Conservation (phyloP, 2,329 filamentous ascomycete species). For the Chaetomium sp. region DNA sequence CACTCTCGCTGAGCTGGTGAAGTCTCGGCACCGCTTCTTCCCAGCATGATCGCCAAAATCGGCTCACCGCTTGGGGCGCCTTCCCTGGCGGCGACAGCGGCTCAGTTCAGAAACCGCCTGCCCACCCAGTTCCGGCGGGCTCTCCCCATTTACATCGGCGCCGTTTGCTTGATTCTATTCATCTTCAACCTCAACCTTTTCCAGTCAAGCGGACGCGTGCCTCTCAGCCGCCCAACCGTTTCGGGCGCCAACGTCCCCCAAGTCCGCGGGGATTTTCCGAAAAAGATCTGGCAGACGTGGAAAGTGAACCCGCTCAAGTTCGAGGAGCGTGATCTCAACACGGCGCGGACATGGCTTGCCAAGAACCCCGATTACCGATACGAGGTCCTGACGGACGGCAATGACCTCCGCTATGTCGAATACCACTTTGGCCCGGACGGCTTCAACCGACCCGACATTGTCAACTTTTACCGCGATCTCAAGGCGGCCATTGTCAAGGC, state of each 20-base stretch:
- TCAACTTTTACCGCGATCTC: conserved; percentile 53
- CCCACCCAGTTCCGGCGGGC: conserved; percentile 44
- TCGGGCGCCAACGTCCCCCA: conserved; percentile 2
- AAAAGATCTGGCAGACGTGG: conserved; percentile 74
- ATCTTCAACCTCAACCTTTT: conserved; percentile 41
- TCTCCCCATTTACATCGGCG: conserved; percentile 40
- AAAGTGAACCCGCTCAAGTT: conserved; percentile 62
- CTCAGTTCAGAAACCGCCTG: conserved; percentile 34
- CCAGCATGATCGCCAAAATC: conserved; percentile 26
- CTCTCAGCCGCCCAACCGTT: conserved; percentile 6
- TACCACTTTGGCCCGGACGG: conserved; percentile 59
- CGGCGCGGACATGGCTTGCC: conserved; percentile 57
- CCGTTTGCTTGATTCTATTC: conserved; percentile 39
- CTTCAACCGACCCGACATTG: conserved; percentile 60
- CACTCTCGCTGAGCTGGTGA: conserved; percentile 4
- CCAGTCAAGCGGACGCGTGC: conserved; percentile 19
- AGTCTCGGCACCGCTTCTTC: conserved; percentile 4
- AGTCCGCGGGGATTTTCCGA: conserved; percentile 41
- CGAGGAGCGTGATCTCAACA: conserved; percentile 54
- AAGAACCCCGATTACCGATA: conserved; percentile 63
- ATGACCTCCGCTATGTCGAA: conserved; percentile 61
- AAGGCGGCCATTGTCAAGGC: conserved; percentile 61
- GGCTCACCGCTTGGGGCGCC: conserved; percentile 32
- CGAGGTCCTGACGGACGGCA: conserved; percentile 63
- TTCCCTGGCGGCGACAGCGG: conserved; percentile 33